Conservation (phyloP, 2,329 filamentous ascomycete genomes). For the Pseudogymnoascus sp. region DNA sequence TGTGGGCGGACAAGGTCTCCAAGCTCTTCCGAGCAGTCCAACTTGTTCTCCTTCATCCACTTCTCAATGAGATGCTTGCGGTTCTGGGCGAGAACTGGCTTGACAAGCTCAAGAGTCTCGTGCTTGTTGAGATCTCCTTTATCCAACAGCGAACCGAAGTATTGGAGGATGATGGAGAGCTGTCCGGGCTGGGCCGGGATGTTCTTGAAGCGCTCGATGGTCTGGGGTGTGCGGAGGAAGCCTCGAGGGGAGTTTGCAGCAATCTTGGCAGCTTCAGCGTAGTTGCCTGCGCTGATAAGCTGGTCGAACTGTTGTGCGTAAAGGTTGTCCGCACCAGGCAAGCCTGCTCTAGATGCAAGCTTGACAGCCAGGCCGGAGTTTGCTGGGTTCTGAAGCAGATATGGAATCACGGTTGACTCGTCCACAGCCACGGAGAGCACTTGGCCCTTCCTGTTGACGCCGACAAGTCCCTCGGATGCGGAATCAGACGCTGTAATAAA, state of each 20-base stretch:
- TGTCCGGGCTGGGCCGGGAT: conserved; percentile 73
- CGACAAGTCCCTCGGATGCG: conserved; percentile 79
- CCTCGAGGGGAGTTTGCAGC: conserved; percentile 94
- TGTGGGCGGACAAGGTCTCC: conserved; percentile 89
- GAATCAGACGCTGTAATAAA: conserved; percentile 85
- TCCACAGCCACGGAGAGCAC: conserved; percentile 91
- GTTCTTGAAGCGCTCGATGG: conserved; percentile 91
- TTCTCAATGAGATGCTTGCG: conserved; percentile 95
- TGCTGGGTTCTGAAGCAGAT: conserved; percentile 91
- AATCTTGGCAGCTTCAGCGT: conserved; percentile 83
- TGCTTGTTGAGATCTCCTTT: conserved; percentile 89
- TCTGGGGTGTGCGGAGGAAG: conserved; percentile 88
- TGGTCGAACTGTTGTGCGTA: conserved; percentile 92
- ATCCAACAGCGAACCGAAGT: conserved; percentile 94
- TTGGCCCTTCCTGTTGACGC: conserved; percentile 96
- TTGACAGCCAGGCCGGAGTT: conserved; percentile 92
- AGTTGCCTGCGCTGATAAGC: conserved; percentile 71
- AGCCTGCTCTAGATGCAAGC: conserved; percentile 85
- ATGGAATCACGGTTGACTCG: conserved; percentile 83
- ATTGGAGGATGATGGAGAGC: conserved; percentile 91
- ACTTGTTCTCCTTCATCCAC: conserved; percentile 93
- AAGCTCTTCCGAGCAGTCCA: conserved; percentile 91
- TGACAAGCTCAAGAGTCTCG: conserved; percentile 87
- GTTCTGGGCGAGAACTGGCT: conserved; percentile 86
- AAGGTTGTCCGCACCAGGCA: conserved; percentile 88